Percentiles rank a stretch among this genome's conserved stretches.
These are phyloP conservation scores for Geranium incanum DNA, from an alignment of 441 rosid genomes.

Conservation along the genomic window DNA sequence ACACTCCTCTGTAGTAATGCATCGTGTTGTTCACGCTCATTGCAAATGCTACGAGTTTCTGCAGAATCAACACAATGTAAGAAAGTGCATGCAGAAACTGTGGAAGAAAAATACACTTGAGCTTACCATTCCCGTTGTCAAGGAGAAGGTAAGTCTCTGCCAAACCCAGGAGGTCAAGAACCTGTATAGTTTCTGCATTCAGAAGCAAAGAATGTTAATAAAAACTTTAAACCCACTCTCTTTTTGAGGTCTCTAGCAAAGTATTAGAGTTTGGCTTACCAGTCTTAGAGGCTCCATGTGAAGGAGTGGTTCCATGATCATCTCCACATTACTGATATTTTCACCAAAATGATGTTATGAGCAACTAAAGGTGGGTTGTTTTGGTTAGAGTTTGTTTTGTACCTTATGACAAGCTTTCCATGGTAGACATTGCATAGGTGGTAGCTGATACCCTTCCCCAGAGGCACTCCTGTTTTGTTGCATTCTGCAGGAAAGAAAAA, in stretches of 20 bases:
- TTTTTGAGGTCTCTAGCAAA: neutral
- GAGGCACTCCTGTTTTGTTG: conserved; percentile 40
- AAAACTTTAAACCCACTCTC: neutral
- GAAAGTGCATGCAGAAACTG: neutral
- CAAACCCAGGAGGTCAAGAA: neutral
- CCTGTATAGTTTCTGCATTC: neutral
- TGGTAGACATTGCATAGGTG: conserved; percentile 55
- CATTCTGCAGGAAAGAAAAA: conserved; percentile 43
- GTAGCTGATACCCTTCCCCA: conserved; percentile 72
- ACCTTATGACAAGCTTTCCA: conserved; percentile 62
- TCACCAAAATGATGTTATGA: neutral
- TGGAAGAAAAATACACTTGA: neutral
- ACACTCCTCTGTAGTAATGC: conserved; percentile 14
- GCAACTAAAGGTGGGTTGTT: neutral
- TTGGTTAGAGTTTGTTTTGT: neutral
- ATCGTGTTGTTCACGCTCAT: conserved; percentile 30
- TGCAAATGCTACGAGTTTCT: conserved; percentile 31
- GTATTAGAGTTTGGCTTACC: conserved; percentile 27
- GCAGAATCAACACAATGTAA: conserved; percentile 6
- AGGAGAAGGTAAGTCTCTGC: neutral
- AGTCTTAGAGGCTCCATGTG: conserved; percentile 44
- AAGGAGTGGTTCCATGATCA: conserved; percentile 68
- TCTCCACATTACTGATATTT: conserved; percentile 55
- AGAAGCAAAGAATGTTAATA: neutral
- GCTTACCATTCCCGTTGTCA: neutral